These are phyloP conservation scores for Cenchrus fungigraminus DNA, from an alignment of 176 grass and related monocot species.

Conservation along the genomic window DNA sequence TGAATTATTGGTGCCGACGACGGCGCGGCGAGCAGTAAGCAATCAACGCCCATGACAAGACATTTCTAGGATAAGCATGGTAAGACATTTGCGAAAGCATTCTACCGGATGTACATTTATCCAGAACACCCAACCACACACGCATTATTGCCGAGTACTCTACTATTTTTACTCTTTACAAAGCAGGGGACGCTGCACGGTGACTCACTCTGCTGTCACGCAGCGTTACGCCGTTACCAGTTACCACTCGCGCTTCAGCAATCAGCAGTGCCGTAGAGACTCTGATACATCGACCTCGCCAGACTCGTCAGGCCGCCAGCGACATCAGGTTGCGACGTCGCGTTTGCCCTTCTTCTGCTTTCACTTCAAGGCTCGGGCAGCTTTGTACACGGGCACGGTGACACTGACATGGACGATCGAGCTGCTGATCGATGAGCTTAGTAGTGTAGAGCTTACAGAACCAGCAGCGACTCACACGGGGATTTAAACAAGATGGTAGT, in stretches of 20 bases:
- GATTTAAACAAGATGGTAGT: slow-evolving; percentile 29
- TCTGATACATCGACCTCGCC: background rate
- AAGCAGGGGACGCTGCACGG: background rate
- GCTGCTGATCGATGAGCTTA: background rate
- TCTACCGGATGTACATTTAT: background rate
- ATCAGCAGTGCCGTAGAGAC: background rate
- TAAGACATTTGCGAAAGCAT: background rate
- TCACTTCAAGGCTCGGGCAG: background rate
- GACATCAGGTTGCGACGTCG: background rate
- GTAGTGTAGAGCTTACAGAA: slow-evolving; percentile 26
- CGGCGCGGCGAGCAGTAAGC: background rate
- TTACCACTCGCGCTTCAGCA: background rate
- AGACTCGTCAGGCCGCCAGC: background rate
- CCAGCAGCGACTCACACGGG: background rate
- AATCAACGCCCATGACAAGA: background rate
- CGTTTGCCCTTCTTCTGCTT: background rate
- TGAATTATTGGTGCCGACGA: background rate
- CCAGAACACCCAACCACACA: background rate
- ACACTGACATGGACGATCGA: slow-evolving; percentile 1
- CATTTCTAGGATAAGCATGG: background rate
- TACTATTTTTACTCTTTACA: background rate
- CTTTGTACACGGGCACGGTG: slow-evolving; percentile 7
- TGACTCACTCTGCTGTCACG: background rate
- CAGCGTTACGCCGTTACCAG: background rate
- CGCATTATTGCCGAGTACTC: slow-evolving; percentile 23